Base-by-base conservation (phyloP, 176 grass and related monocot genomes). In the Carex kokanica region DNA sequence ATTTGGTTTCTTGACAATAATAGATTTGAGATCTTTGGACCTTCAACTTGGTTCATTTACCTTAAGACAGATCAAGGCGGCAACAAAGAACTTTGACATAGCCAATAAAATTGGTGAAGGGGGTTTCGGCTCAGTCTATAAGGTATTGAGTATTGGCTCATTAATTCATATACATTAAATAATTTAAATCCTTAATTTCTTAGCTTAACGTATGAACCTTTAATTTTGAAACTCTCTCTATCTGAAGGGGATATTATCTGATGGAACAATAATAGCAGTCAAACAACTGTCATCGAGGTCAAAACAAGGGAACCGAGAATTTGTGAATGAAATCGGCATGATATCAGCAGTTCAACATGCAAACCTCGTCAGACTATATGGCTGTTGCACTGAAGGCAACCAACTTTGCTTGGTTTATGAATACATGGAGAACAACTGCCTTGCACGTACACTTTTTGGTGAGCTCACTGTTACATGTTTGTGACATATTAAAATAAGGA, bases 51-150 rank as follows among this genome's bases (percentile, higher is more conserved):
- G 95, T 36, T 88, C 89, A 43, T 98, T 98, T 78, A 91, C 92
- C 79, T 93, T 98, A 80, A 85, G 80, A 58, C 95, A 98, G 93
- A 93, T 98, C 29, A 98, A 98, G 91, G 81, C 70, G 61, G 92
- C 92, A 81, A 98, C 95, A 59, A 87, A 84, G 52, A 95, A 93
- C 83, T 98, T 98, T 3, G 84, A 94, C 79, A 32, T 58, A 65
- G 86, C 74, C 27, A 94, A 98, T 64, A 93, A 94, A 85, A 91
- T 98, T 61, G 95, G 95, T 13, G 95, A 98, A 93, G 95, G 95
- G 58, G 92, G 92, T 81, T 98, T 95, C 84, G 91, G 95, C 84
- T 95, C 95, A 61, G 95, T 98, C 70, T 95, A 98, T 57, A 98
- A 95, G 95, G 95, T 90, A 84, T 10, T 16, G 4, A 29, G 49